Evolutionary conservation across 2,329 filamentous ascomycete species (phyloP).

Genomic region (Orbilia oligospora): DNA sequence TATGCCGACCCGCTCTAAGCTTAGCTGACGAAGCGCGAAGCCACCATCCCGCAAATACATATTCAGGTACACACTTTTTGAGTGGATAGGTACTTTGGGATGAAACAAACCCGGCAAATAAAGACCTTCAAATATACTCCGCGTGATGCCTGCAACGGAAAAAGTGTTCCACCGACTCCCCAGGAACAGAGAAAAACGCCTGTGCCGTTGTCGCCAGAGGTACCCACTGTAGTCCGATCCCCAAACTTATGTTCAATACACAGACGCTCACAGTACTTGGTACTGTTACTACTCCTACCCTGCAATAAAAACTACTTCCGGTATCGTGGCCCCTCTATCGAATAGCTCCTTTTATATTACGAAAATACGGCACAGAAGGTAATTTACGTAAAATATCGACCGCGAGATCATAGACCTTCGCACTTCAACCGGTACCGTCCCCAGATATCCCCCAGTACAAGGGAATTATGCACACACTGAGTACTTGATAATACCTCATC

Average conservation of each 20-base stretch:
- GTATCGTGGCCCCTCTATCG: background rate
- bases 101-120: constrained; percentile 5
- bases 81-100: background rate
- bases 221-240: background rate
- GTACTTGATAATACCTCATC: constrained; percentile 10
- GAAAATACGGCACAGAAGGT: background rate
- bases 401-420: background rate
- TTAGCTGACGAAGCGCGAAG: constrained; percentile 4
- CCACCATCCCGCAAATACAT: constrained; percentile 4
- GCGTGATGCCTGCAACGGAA: constrained; percentile 1
- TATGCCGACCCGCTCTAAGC: constrained; percentile 2
- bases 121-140: constrained; percentile 5
- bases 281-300: background rate
- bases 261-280: too few species aligned
- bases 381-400: background rate
- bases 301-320: background rate
- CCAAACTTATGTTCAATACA: background rate
- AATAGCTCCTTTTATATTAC: background rate
- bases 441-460: background rate
- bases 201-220: background rate
- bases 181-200: background rate
- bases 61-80: background rate
- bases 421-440: background rate
- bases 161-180: background rate
- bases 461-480: background rate